Percentiles rank a stretch among this genome's conserved stretches.
phyloP scores from a whole-genome alignment of 2,329 filamentous ascomycete genomes.

The Paraphaeosphaeria sporulosa region DNA sequence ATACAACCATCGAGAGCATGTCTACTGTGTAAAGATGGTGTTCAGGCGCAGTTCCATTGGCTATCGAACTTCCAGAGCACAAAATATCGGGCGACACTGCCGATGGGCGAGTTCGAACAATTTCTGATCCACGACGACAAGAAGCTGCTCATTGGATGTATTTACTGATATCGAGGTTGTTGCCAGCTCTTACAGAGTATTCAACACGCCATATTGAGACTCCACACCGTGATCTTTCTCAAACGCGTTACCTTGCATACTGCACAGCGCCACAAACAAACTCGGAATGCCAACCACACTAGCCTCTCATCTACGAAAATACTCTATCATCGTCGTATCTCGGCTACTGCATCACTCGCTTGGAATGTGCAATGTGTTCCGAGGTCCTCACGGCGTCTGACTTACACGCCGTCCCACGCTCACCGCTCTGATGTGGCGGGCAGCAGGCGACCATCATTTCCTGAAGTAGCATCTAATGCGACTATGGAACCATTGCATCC shows the following conservation, averaged over 20 bases:
- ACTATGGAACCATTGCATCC: not conserved
- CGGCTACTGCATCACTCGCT: not conserved
- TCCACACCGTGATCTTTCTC: not conserved
- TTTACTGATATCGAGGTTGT: not conserved
- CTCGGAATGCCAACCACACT: constrained; percentile 17
- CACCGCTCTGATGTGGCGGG: not conserved
- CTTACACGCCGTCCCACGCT: not conserved
- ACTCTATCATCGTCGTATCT: constrained; percentile 10
- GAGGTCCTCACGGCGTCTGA: constrained; percentile 8
- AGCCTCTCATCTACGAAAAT: not conserved
- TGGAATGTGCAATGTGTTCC: constrained; percentile 15
- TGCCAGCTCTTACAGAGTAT: not conserved
- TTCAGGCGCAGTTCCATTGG: not conserved
- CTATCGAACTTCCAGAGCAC: not conserved
- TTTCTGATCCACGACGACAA: not conserved
- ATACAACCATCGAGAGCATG: not conserved
- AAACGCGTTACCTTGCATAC: constrained; percentile 19
- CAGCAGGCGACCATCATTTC: constrained; percentile 6
- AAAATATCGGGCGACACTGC: not conserved
- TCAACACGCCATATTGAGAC: not conserved
- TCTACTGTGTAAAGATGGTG: not conserved
- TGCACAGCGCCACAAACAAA: constrained; percentile 16
- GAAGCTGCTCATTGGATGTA: not conserved
- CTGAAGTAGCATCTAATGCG: constrained; percentile 8
- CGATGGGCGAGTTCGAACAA: not conserved